Evolutionary conservation across 2,329 filamentous ascomycete species (phyloP), one percentile per base, ranked within the genome.

Genomic region (Coniochaeta sp.): DNA sequence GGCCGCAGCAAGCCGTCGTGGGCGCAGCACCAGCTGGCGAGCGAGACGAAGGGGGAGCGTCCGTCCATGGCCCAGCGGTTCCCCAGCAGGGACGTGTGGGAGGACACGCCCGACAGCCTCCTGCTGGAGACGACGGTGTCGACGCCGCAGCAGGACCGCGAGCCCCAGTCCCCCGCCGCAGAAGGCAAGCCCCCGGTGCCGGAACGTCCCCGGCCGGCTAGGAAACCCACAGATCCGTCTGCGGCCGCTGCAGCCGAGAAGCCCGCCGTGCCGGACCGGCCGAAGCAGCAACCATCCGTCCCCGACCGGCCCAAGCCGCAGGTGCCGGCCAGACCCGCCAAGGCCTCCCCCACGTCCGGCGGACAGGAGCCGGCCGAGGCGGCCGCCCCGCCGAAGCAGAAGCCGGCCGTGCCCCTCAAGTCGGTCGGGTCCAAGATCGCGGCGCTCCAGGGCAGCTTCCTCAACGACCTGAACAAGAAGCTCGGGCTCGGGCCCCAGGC

Each of bases 41-140:
- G 81, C 55, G 80, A 83, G 44, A 72, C 75, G 44, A 75, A n/a
- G n/a, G n/a, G n/a, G n/a, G n/a, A 74, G 14, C 79, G 88, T 24
- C 83, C 88, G 5, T 78, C 77, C 17, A 70, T 82, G 65, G 79
- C 85, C 61, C 86, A 88, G 58, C 86, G 91, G 14, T 98, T 98
- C 72, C 93, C 93, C 0, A 96, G 93, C 71, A 86, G 87, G 59
- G 93, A 98, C 74, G 86, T 97, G 47, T 97, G 93, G 93, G 93
- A 98, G 75, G 93, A 98, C 72, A 87, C 85, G 0, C 93, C 93
- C 1, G 91, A 96, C 67, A 93, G 90, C 68, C 83, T 90, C 60
- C 82, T 89, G 64, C 82, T 96, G 22, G 86, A 92, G 68, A 89
- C 93, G 0, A 93, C 89, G 0, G 87, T 96, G 57, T 79, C 73